Conservation (phyloP, 495 filamentous ascomycete genomes). For the Aeminium ludgeri region DNA sequence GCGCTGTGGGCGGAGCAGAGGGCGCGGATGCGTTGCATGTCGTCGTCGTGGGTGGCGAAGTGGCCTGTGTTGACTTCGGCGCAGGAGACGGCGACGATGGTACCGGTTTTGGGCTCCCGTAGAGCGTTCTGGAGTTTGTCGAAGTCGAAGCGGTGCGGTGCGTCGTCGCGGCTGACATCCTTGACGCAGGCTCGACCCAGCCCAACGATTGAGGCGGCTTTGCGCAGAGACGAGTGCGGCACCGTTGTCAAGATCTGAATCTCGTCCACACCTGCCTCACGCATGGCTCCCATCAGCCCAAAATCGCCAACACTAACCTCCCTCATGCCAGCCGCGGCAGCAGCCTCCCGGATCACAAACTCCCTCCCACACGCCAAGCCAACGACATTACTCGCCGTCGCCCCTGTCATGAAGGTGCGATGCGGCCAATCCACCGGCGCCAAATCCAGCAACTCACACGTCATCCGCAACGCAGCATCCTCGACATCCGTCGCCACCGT, state of each 20-base stretch:
- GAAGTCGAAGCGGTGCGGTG: conserved; percentile 53
- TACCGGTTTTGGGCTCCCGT: conserved; percentile 34
- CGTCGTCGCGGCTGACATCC: conserved; percentile 34
- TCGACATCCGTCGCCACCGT: conserved; percentile 62
- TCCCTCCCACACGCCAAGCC: conserved; percentile 67
- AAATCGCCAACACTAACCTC: conserved; percentile 42
- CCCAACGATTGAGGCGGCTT: conserved; percentile 68
- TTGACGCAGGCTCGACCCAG: conserved; percentile 55
- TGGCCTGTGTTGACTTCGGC: conserved; percentile 85
- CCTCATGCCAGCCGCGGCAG: conserved; percentile 19
- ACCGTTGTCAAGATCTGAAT: conserved; percentile 65
- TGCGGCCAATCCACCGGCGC: conserved; percentile 34
- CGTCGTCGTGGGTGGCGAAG: conserved; percentile 49
- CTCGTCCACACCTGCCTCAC: conserved; percentile 40
- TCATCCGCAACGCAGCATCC: conserved; percentile 46
- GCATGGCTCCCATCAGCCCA: conserved; percentile 52
- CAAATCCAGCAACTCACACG: conserved; percentile 50
- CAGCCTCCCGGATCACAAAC: conserved; percentile 35
- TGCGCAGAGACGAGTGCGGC: conserved; percentile 65
- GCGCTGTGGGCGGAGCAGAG: conserved; percentile 59
- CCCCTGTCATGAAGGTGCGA: conserved; percentile 75
- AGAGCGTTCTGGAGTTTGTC: conserved; percentile 39
- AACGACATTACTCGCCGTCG: conserved; percentile 70
- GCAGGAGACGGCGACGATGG: conserved; percentile 61
- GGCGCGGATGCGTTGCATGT: conserved; percentile 46